Evolutionary conservation across 345 rosid species (phyloP), one percentile per base, ranked within the genome.

Genomic region (Camelina hispida): DNA sequence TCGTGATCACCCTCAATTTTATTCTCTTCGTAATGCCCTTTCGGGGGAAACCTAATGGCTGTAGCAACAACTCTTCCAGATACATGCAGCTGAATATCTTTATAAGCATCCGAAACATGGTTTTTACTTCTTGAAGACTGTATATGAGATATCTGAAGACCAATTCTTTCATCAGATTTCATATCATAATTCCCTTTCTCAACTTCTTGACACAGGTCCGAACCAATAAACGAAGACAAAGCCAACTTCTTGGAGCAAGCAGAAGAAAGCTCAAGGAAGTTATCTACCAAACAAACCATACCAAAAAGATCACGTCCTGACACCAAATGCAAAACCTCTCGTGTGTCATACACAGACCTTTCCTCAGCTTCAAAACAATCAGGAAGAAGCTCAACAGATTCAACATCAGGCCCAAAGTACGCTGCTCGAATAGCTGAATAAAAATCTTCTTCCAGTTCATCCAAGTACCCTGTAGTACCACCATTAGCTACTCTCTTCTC

Each of bases 321-420:
- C 20, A 94, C 98, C 85, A 94, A 88, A 58, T 90, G 98, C 72
- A 94, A 83, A 51, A 94, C 90, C 73, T 94, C 97, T 4, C 81
- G 81, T 55, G 87, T 90, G 34, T 87, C 91, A 73, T 46, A 83
- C 48, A 84, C 84, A 81, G 98, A 94, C 75, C 98, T 90, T 74
- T 91, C 98, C 87, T 94, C 97, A 4, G 97, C 98, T 87, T 94
- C 97, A 73, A 94, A 94, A 68, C 91, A 78, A 70, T 87, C 89
- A 2, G 98, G 98, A 78, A 94, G 96, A 80, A 86, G 84, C 74
- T 91, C 91, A 80, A 85, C 70, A 25, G 91, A 91, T 44, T 90
- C 96, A n/a, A 91, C 81, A 10, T 61, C 79, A 76, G 97, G 98
- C 15, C 98, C 98, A 48, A 88, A 91, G 67, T 85, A 94, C 20